phyloP scores from a whole-genome alignment of 495 filamentous ascomycete genomes.

The Aeminium ludgeri region DNA sequence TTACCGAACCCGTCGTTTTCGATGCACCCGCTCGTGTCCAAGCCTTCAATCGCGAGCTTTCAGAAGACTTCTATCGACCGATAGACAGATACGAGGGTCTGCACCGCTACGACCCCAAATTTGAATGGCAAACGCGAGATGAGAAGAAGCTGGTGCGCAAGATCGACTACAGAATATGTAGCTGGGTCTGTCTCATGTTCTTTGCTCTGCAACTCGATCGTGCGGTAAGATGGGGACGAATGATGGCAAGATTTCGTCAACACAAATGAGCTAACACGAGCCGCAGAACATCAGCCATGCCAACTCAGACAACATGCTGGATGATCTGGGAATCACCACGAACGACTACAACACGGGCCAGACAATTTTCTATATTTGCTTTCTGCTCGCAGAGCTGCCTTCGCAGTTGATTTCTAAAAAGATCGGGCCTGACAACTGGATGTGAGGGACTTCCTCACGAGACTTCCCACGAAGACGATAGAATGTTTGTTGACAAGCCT shows the following conservation, averaged over 20 bases:
- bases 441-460: constrained; percentile 33
- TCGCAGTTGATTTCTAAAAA: constrained; percentile 36
- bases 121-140: constrained; percentile 52
- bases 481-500: too few relatives aligned
- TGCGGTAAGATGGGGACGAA: constrained; percentile 18
- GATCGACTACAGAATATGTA: constrained; percentile 41
- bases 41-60: constrained; percentile 16
- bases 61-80: constrained; percentile 36
- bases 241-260: too few relatives aligned
- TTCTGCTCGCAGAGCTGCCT: constrained; percentile 33
- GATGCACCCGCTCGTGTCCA: neutral
- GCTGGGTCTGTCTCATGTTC: constrained; percentile 61
- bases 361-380: constrained; percentile 29
- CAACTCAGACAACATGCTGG: constrained; percentile 24
- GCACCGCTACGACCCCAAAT: constrained; percentile 62
- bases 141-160: constrained; percentile 45
- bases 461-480: constrained; percentile 24
- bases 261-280: too few relatives aligned
- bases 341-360: constrained; percentile 32
- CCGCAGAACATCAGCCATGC: constrained; percentile 11
- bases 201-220: constrained; percentile 63
- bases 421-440: constrained; percentile 71
- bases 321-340: constrained; percentile 28
- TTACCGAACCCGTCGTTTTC: neutral
- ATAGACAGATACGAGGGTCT: constrained; percentile 46